Conservation (phyloP, 169 alveolate species). For the Plasmodium fragile region DNA sequence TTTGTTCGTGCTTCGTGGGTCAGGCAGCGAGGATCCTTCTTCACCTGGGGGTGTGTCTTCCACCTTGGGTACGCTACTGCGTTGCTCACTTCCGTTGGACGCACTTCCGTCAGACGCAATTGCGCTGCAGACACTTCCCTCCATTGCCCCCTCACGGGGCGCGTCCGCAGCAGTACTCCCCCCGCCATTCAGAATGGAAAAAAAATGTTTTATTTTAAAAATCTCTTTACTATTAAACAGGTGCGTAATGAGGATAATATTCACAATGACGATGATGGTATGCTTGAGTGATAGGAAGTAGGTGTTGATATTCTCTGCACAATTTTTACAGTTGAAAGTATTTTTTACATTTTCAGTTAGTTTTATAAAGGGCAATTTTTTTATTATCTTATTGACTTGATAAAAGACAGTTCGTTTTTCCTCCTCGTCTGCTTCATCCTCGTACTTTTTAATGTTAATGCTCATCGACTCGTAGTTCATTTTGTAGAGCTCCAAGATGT, state of each 20-base stretch:
- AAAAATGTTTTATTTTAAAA: constrained; percentile 54
- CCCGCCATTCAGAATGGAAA: constrained; percentile 64
- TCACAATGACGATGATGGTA: constrained; percentile 55
- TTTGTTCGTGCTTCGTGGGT: constrained; percentile 6
- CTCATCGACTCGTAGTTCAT: constrained; percentile 60
- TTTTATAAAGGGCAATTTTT: constrained; percentile 45
- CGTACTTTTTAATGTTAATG: constrained; percentile 69
- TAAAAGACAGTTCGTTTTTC: constrained; percentile 38
- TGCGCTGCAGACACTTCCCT: too few relatives aligned
- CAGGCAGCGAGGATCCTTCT: background rate
- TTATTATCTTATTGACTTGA: constrained; percentile 34
- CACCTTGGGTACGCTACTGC: background rate
- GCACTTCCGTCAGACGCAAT: background rate
- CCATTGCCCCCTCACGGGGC: background rate
- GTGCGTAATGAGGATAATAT: constrained; percentile 53
- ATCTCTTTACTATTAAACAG: constrained; percentile 65
- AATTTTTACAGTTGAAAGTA: constrained; percentile 68
- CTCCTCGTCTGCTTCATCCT: constrained; percentile 39
- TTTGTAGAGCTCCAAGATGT: constrained; percentile 47
- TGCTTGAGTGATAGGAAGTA: constrained; percentile 58
- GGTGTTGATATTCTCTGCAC: constrained; percentile 62
- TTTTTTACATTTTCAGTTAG: constrained; percentile 63
- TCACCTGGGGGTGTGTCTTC: background rate
- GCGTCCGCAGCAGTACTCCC: too few relatives aligned
- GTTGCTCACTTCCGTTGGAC: background rate